Conservation (phyloP, 306 rosid species). For the Rosa rugosa region DNA sequence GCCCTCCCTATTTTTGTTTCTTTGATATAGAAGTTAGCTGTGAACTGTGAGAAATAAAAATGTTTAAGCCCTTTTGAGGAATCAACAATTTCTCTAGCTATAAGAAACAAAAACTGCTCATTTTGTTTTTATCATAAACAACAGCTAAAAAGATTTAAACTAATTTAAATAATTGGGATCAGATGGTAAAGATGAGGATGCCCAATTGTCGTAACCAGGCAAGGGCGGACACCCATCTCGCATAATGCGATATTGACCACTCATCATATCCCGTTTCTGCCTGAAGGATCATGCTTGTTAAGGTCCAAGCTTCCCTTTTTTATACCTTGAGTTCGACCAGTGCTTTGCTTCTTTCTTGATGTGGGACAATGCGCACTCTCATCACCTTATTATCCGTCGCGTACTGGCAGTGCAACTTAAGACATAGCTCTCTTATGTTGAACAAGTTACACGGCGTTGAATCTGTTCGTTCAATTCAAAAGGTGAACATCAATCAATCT, state of each 20-base stretch:
- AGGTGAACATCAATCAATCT: background rate
- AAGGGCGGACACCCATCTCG: slow-evolving; percentile 65
- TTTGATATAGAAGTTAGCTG: no score
- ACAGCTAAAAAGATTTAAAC: no score
- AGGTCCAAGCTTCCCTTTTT: accelerated
- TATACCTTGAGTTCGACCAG: slow-evolving; percentile 19
- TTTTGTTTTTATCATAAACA: no score
- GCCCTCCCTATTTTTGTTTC: no score
- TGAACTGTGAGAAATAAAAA: no score
- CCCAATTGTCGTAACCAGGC: slow-evolving; percentile 91
- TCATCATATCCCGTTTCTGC: slow-evolving; percentile 82
- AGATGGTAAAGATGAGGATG: slow-evolving; percentile 49
- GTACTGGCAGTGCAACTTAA: background rate
- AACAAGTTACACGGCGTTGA: slow-evolving; percentile 2
- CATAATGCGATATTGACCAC: slow-evolving; percentile 53
- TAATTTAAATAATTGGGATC: slow-evolving; percentile 48
- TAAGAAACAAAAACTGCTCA: no score
- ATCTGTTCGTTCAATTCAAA: background rate
- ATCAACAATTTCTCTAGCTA: no score
- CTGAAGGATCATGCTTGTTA: slow-evolving; percentile 29
- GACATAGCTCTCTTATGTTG: background rate
- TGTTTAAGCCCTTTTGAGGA: no score
- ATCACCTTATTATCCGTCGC: background rate
- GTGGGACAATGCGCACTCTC: slow-evolving; percentile 36
- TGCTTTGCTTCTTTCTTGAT: background rate